A percentile compares a stretch with the other conserved stretches of the same genome.
These are phyloP conservation scores for Alternaria brassicae DNA, from an alignment of 2,329 filamentous ascomycete genomes.

Conservation along the genomic window DNA sequence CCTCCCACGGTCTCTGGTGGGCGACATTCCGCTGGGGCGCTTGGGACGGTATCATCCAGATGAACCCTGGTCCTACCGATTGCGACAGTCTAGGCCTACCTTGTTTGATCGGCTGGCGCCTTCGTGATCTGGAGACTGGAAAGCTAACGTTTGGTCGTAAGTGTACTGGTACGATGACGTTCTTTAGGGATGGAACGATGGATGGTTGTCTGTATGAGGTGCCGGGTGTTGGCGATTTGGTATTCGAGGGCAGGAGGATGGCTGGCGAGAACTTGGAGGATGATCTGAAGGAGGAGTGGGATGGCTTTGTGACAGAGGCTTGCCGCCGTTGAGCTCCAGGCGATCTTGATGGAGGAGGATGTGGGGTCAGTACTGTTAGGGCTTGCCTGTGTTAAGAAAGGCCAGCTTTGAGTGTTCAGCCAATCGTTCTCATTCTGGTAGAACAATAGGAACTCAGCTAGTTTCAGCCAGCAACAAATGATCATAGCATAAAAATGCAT, in stretches of 20 bases:
- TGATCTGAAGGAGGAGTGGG: constrained; percentile 39
- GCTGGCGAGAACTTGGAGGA: constrained; percentile 26
- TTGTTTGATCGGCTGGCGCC: constrained; percentile 40
- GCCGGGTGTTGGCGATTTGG: constrained; percentile 31
- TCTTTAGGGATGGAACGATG: constrained; percentile 27
- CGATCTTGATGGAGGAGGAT: not conserved
- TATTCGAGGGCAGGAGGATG: constrained; percentile 36
- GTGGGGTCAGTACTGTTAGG: not conserved
- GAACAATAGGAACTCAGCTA: too few species aligned
- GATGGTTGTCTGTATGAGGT: constrained; percentile 34
- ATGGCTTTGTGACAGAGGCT: constrained; percentile 31
- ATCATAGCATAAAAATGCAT: too few species aligned
- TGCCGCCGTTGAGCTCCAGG: constrained; percentile 26
- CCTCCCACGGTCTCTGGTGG: constrained; percentile 53
- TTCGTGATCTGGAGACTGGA: constrained; percentile 34
- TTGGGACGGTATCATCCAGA: constrained; percentile 54
- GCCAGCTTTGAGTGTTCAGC: too few species aligned
- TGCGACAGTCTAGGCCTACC: constrained; percentile 15
- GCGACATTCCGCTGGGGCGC: constrained; percentile 55
- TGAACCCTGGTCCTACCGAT: constrained; percentile 33
- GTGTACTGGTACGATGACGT: constrained; percentile 46
- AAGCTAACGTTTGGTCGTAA: constrained; percentile 41
- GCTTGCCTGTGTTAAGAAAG: not conserved
- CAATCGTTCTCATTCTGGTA: too few species aligned
- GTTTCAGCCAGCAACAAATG: too few species aligned